Evolutionary conservation across 768 basidiomycete species (phyloP), one percentile per base, ranked within the genome.

Genomic region (Suillus clintonianus): DNA sequence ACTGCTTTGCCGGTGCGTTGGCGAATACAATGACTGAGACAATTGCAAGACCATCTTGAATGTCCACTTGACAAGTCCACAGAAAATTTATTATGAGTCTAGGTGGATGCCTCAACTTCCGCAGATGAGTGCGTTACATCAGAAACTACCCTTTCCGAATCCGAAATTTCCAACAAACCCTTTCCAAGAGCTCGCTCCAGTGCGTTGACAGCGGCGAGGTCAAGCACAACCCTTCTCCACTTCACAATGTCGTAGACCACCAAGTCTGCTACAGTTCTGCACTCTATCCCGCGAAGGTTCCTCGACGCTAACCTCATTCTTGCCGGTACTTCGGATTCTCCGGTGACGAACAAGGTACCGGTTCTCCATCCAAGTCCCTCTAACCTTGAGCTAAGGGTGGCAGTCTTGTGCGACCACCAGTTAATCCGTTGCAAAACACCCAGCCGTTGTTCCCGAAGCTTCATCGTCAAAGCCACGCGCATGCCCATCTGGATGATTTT

Each of bases 401-500:
- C 85, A 42, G 94, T 95, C 78, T 91, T 94, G 66, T 78, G 84
- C 61, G 79, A 85, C 10, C 85, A 89, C 92, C 90, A 92, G 58
- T 84, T 84, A 66, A 93, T 77, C 66, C 81, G 83, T 62, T 85
- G 82, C 70, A 97, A 90, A 60, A 98, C 83, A 55, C 91, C 89
- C 15, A 99, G 79, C 48, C 84, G 77, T 47, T 85, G 84, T 65
- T 94, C 90, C 69, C 85, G 84, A 72, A 97, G 80, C 75, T 95
- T 94, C 48, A 87, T 83, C 67, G 93, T 94, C 51, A 99, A 77
- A 3, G 94, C 95, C 58, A 95, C 90, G 24, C 92, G 86, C 87
- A 98, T 89, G 11, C 96, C 97, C 88, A 98, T 91, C 69, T 92
- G 82, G 47, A 94, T 84, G 68, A 97, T 91, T 78, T 98, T 98